phyloP scores from a whole-genome alignment of 1,139 yeast species.

The Pichia sp. region DNA sequence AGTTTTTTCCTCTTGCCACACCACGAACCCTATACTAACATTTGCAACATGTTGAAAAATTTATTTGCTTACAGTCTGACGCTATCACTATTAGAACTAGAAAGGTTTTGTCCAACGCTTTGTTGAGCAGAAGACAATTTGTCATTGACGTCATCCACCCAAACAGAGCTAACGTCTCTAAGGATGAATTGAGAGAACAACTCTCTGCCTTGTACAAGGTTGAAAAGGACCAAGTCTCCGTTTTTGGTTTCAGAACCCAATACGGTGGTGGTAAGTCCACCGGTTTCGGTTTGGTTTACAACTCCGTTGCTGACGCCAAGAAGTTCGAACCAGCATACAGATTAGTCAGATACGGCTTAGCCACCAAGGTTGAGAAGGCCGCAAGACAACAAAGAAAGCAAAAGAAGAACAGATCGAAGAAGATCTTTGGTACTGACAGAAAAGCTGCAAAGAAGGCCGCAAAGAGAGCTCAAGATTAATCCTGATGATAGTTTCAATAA shows the following conservation, averaged over 20 bases:
- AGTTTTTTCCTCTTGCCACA: too few species aligned
- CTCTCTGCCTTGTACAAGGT: constrained; percentile 95
- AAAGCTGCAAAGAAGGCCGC: constrained; percentile 91
- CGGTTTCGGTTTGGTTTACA: constrained; percentile 99
- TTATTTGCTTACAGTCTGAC: constrained; percentile 62
- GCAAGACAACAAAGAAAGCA: constrained; percentile 99
- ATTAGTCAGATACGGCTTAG: constrained; percentile 98
- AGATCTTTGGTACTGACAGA: constrained; percentile 97
- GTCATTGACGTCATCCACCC: constrained; percentile 99
- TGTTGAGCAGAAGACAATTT: constrained; percentile 99
- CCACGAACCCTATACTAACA: constrained; percentile 6
- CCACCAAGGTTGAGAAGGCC: constrained; percentile 91
- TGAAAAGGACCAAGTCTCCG: constrained; percentile 98
- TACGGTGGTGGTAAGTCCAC: constrained; percentile 99
- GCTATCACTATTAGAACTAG: constrained; percentile 99
- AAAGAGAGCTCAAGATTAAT: constrained; percentile 45
- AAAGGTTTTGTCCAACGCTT: constrained; percentile 99
- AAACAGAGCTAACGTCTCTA: constrained; percentile 98
- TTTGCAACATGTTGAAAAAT: neutral
- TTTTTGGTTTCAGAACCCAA: constrained; percentile 98
- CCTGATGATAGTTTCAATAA: constrained; percentile 13
- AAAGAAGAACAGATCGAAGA: constrained; percentile 99
- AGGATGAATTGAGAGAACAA: constrained; percentile 98
- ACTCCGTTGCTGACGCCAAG: constrained; percentile 96
- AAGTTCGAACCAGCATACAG: constrained; percentile 99